Evolutionary conservation across 2,329 filamentous ascomycete genomes (phyloP).

Genomic region (Aspergillus carbonarius): DNA sequence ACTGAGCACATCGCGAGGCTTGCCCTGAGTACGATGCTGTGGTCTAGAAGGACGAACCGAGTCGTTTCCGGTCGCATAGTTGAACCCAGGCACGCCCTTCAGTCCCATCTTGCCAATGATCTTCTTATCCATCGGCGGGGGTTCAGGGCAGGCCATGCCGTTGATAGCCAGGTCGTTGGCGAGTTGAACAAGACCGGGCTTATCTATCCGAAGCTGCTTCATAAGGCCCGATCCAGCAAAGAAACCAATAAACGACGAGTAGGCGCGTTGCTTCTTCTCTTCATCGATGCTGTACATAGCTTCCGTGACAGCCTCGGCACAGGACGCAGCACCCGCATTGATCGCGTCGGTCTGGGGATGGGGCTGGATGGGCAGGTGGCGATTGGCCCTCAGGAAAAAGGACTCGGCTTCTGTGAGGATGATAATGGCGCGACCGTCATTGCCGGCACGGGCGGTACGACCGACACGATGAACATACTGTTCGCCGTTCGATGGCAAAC

Average conservation of each 20-base stretch:
- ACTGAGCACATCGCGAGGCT: conserved; percentile 25
- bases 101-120: conserved; percentile 42
- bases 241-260: conserved; percentile 39
- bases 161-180: conserved; percentile 40
- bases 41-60: conserved; percentile 9
- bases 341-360: conserved; percentile 46
- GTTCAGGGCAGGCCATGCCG: conserved; percentile 39
- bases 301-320: conserved; percentile 29
- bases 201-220: conserved; percentile 33
- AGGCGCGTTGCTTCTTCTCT: conserved; percentile 36
- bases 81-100: conserved; percentile 39
- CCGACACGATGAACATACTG: conserved; percentile 54
- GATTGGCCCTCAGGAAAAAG: conserved; percentile 53
- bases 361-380: conserved; percentile 50
- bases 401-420: conserved; percentile 53
- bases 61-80: conserved; percentile 25
- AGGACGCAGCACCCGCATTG: conserved; percentile 32
- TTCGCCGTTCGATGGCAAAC: conserved; percentile 51
- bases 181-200: conserved; percentile 34
- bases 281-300: conserved; percentile 33
- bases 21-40: conserved; percentile 16
- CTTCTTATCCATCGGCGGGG: conserved; percentile 39
- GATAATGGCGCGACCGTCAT: conserved; percentile 55
- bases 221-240: conserved; percentile 33
- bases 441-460: conserved; percentile 63